Evolutionary conservation across 2,329 filamentous ascomycete genomes (phyloP).

Genomic region (Beauveria sp.): DNA sequence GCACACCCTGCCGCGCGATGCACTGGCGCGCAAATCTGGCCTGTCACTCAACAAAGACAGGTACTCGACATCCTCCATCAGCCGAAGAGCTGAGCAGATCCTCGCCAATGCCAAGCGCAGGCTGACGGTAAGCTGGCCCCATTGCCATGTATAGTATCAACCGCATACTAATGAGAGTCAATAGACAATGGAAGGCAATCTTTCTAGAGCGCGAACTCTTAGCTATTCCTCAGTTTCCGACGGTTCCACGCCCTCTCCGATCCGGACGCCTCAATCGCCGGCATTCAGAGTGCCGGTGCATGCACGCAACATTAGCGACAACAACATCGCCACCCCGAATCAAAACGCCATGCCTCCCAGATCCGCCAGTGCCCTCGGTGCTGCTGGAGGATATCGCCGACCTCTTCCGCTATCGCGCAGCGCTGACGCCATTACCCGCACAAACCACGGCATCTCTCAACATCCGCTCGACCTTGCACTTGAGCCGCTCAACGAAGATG

Average conservation of each 20-base stretch:
- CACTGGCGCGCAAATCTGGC: not conserved
- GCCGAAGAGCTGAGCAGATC: conserved; percentile 80
- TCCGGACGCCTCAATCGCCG: conserved; percentile 25
- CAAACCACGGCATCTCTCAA: conserved; percentile 31
- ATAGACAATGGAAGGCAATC: conserved; percentile 89
- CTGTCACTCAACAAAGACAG: conserved; percentile 39
- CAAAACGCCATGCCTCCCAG: conserved; percentile 37
- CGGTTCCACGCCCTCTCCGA: conserved; percentile 46
- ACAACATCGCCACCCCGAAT: conserved; percentile 16
- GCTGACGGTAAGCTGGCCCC: conserved; percentile 59
- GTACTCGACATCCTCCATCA: conserved; percentile 67
- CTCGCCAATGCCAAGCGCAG: conserved; percentile 86
- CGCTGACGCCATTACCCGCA: conserved; percentile 29
- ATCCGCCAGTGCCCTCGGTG: conserved; percentile 56
- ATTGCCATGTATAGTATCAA: not conserved
- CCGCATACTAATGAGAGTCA: conserved; percentile 5
- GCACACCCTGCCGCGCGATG: not conserved
- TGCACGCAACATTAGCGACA: conserved; percentile 26
- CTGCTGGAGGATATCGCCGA: conserved; percentile 50
- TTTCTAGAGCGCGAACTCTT: conserved; percentile 69
- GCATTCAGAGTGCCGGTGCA: conserved; percentile 15
- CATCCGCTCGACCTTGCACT: conserved; percentile 36
- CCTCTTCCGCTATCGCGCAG: conserved; percentile 36
- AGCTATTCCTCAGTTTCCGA: conserved; percentile 34
- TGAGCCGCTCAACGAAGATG: conserved; percentile 48